Percentiles rank a stretch among this genome's conserved stretches.
These are phyloP conservation scores for Coemansia brasiliensis DNA, from an alignment of 192 early-diverging fungal genomes.

Conservation along the genomic window DNA sequence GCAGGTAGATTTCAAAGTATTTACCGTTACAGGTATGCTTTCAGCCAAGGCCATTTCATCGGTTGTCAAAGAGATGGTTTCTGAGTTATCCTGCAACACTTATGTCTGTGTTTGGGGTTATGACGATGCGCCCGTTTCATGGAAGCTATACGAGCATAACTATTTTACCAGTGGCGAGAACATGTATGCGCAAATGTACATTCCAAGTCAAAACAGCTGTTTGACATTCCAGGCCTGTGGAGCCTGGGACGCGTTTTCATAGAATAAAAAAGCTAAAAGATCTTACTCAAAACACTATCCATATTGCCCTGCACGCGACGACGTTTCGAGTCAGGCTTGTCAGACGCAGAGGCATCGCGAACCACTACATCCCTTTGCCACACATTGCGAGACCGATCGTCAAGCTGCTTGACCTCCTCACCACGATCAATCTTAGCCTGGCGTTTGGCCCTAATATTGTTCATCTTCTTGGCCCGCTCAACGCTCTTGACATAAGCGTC, in stretches of 20 bases:
- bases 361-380: constrained; percentile 66
- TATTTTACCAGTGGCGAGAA: constrained; percentile 41
- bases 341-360: constrained; percentile 43
- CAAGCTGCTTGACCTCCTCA: constrained; percentile 52
- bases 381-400: constrained; percentile 47
- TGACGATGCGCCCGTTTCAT: constrained; percentile 47
- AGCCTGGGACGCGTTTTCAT: constrained; percentile 47
- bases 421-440: constrained; percentile 26
- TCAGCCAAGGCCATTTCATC: constrained; percentile 28
- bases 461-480: constrained; percentile 82
- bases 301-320: constrained; percentile 15
- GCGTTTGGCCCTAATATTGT: constrained; percentile 73
- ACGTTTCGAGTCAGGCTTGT: constrained; percentile 11
- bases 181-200: constrained; percentile 37
- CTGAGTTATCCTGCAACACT: background rate
- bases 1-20: background rate
- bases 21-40: constrained; percentile 27
- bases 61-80: background rate
- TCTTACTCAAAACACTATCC: constrained; percentile 10
- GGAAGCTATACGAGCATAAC: constrained; percentile 30
- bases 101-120: constrained; percentile 48
- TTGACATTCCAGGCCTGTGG: constrained; percentile 45
- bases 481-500: constrained; percentile 88
- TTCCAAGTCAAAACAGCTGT: constrained; percentile 10
- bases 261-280: constrained; percentile 11